These are phyloP conservation scores for Fusarium sp. DNA, from an alignment of 2,329 filamentous ascomycete species.

Conservation along the genomic window DNA sequence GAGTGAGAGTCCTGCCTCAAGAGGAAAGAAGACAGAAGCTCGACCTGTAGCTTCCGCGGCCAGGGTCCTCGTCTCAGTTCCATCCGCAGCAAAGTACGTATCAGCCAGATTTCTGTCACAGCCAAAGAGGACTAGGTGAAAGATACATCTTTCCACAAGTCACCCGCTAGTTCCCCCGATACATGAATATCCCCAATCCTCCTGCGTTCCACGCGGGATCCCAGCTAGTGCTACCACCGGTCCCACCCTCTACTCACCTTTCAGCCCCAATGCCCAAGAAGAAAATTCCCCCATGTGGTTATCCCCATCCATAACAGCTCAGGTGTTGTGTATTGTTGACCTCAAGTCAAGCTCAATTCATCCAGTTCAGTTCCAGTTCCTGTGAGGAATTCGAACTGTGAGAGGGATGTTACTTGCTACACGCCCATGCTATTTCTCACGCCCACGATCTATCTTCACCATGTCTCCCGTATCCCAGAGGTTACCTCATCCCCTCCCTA, in stretches of 20 bases:
- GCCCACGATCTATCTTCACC: background rate
- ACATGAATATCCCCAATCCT: slow-evolving; percentile 36
- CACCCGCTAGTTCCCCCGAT: slow-evolving; percentile 29
- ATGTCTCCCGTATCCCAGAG: slow-evolving; percentile 25
- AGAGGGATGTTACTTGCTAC: background rate
- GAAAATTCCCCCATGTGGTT: slow-evolving; percentile 35
- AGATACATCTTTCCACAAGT: slow-evolving; percentile 2
- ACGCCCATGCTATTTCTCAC: background rate
- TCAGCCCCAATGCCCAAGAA: slow-evolving; percentile 39
- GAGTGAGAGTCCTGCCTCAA: slow-evolving; percentile 30
- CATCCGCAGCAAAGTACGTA: slow-evolving; percentile 31
- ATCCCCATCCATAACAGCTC: slow-evolving; percentile 33
- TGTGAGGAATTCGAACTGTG: background rate
- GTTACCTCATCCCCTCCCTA: slow-evolving; percentile 30
- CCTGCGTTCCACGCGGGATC: slow-evolving; percentile 37
- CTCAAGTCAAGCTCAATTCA: slow-evolving; percentile 7
- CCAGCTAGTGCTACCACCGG: slow-evolving; percentile 16
- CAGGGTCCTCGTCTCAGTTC: slow-evolving; percentile 17
- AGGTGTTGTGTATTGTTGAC: slow-evolving; percentile 7
- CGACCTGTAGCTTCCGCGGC: slow-evolving; percentile 32
- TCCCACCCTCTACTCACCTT: slow-evolving; percentile 31
- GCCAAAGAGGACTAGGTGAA: background rate
- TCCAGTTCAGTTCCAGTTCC: background rate
- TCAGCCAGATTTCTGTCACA: slow-evolving; percentile 11
- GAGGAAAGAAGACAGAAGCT: slow-evolving; percentile 37